Base-by-base conservation (phyloP, 345 rosid genomes). In the Populus pruinosa region DNA sequence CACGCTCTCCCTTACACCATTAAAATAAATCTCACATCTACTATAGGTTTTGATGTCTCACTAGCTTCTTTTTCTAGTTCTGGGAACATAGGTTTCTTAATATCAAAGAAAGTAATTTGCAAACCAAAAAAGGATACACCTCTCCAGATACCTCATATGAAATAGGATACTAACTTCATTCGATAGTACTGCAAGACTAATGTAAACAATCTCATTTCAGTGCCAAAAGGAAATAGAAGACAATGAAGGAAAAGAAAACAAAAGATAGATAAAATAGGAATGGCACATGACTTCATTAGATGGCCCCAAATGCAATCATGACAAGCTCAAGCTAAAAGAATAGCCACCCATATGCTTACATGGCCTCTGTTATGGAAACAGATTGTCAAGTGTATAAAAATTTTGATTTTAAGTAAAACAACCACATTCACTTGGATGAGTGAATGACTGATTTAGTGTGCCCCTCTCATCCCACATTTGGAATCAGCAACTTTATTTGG, bases 381-480 rank as follows among this genome's bases (percentile, higher is more conserved):
- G 16, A 41, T 25, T 17, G 47, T 17, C 9, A 74, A 20, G 5
- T 29, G n/a, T 17, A 1, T 17, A 31, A 74, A 21, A 38, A 41
- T 4, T 43, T 63, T 35, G 2, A 41, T 61, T 43, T 63, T n/a
- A 36, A 74, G 65, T 64, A 31, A 6, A 66, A 27, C 20, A 35
- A 47, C 20, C 16, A 49, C 5, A 23, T 53, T 4, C 41, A 21
- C 49, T 73, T 20, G 27, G 27, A 61, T 33, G 49, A 61, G 27
- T 59, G 50, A 66, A 73, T 33, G 49, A 39, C 43, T 59, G 50
- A 66, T 35, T 59, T 14, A 23, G 8, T 14, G 47, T 31, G 25
- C 55, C 55, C 61, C 44, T 74, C 41, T 4, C 21, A 41, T 44
- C 76, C 69, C 77, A 74, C 66, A 17, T 31, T 41, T 56, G 76